These are phyloP conservation scores for Calonectria ilicicola DNA, from an alignment of 2,329 filamentous ascomycete genomes.

Conservation along the genomic window DNA sequence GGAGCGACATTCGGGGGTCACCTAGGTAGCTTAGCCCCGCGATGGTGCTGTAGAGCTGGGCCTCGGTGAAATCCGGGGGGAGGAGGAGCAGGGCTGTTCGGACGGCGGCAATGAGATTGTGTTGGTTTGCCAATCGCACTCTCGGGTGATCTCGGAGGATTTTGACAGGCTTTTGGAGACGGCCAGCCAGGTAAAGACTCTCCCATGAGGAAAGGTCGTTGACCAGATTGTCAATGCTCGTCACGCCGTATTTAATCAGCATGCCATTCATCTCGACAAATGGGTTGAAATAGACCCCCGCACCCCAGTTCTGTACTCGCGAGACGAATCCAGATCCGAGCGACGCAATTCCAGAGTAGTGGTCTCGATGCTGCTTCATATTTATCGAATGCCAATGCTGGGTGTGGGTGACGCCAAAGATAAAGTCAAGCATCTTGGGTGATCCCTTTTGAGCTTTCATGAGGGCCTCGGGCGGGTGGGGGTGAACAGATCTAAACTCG, in stretches of 20 bases:
- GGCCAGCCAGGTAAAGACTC: conserved; percentile 94
- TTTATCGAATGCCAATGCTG: conserved; percentile 99
- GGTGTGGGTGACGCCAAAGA: conserved; percentile 93
- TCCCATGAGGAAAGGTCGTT: conserved; percentile 91
- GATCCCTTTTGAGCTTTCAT: conserved; percentile 86
- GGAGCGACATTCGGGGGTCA: conserved; percentile 93
- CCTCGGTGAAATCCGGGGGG: conserved; percentile 86
- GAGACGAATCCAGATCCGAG: conserved; percentile 89
- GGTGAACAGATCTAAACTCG: conserved; percentile 76
- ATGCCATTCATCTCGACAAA: conserved; percentile 95
- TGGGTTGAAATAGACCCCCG: conserved; percentile 97
- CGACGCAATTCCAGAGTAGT: conserved; percentile 89
- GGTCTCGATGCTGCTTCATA: conserved; percentile 85
- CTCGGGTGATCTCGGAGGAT: conserved; percentile 94
- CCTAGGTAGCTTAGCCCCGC: conserved; percentile 94
- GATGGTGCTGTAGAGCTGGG: conserved; percentile 89
- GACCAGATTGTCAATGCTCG: conserved; percentile 91
- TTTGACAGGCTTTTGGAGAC: conserved; percentile 97
- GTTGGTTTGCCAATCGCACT: conserved; percentile 93
- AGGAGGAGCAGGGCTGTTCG: conserved; percentile 90
- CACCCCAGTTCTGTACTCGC: conserved; percentile 89
- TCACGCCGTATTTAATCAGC: conserved; percentile 97
- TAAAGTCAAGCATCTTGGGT: conserved; percentile 98
- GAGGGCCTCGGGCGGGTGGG: conserved; percentile 83
- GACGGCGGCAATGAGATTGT: conserved; percentile 92